Conservation (phyloP, 495 filamentous ascomycete genomes). For the Penicillium antarcticum region DNA sequence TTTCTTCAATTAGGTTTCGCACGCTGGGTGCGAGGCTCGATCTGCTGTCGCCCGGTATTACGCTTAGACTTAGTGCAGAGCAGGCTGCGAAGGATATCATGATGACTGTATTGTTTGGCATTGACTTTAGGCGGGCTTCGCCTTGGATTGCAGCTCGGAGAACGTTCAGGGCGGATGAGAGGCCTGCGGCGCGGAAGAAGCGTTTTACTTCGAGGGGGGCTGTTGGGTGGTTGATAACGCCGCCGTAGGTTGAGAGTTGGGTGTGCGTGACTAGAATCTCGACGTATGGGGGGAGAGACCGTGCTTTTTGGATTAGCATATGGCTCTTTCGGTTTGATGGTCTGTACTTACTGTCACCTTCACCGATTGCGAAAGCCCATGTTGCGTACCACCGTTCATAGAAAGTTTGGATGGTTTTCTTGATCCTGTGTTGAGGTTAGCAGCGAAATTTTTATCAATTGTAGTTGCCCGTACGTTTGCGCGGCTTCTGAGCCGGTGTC, state of each 20-base stretch:
- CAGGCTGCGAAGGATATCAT: slow-evolving; percentile 76
- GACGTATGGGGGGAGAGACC: slow-evolving; percentile 66
- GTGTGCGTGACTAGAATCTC: slow-evolving; percentile 73
- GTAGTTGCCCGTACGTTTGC: slow-evolving; percentile 42
- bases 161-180: slow-evolving; percentile 70
- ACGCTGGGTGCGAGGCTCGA: slow-evolving; percentile 66
- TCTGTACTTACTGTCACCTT: slow-evolving; percentile 44
- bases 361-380: slow-evolving; percentile 59
- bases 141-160: slow-evolving; percentile 70
- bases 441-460: background rate
- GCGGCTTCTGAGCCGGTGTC: slow-evolving; percentile 52
- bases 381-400: slow-evolving; percentile 59
- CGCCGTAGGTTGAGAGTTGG: slow-evolving; percentile 66
- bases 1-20: slow-evolving; percentile 64
- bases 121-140: slow-evolving; percentile 63
- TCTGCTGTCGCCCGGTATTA: slow-evolving; percentile 48
- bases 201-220: slow-evolving; percentile 66
- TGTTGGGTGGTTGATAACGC: slow-evolving; percentile 71
- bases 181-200: slow-evolving; percentile 65
- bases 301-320: slow-evolving; percentile 34
- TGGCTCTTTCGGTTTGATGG: background rate
- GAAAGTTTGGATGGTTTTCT: slow-evolving; percentile 58
- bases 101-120: slow-evolving; percentile 75
- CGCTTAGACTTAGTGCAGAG: slow-evolving; percentile 62
- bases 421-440: slow-evolving; percentile 41